Evolutionary conservation across 345 rosid genomes (phyloP).

Genomic region (Murraya paniculata): DNA sequence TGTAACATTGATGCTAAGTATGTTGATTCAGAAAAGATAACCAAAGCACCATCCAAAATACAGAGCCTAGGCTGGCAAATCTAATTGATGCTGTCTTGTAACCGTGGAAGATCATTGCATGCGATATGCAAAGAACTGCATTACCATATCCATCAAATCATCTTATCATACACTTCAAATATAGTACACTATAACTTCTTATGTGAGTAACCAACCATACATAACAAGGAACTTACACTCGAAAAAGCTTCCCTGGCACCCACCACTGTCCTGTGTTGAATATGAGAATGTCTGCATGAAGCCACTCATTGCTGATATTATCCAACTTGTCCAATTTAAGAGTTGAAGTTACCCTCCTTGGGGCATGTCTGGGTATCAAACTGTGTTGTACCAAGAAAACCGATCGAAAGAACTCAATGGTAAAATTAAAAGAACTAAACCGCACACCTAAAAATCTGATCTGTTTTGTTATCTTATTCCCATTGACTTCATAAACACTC

Average conservation of each 20-base stretch:
- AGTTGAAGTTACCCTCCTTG: slow-evolving; percentile 71
- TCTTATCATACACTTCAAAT: neutral
- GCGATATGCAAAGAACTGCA: neutral
- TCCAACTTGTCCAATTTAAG: slow-evolving; percentile 74
- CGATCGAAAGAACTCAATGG: slow-evolving; percentile 81
- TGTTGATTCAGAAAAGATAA: neutral
- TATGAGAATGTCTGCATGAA: slow-evolving; percentile 68
- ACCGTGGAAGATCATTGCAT: neutral
- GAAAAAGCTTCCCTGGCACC: slow-evolving; percentile 95
- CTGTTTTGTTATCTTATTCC: slow-evolving; percentile 72
- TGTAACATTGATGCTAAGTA: neutral
- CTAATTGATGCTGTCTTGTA: neutral
- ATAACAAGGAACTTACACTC: slow-evolving; percentile 51
- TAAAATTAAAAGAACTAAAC: slow-evolving; percentile 69
- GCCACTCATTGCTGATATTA: slow-evolving; percentile 70
- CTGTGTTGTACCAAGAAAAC: slow-evolving; percentile 90
- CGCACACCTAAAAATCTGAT: slow-evolving; percentile 76
- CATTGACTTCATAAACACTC: slow-evolving; percentile 80
- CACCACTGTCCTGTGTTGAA: slow-evolving; percentile 97
- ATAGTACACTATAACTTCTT: neutral
- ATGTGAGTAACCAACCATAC: neutral
- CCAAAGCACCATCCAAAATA: neutral
- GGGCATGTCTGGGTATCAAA: slow-evolving; percentile 60
- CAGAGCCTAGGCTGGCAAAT: neutral
- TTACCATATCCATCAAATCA: neutral